Percentiles rank a stretch among this genome's conserved stretches.
Conservation (phyloP, 768 basidiomycete species). For the Russula dissimulans region DNA sequence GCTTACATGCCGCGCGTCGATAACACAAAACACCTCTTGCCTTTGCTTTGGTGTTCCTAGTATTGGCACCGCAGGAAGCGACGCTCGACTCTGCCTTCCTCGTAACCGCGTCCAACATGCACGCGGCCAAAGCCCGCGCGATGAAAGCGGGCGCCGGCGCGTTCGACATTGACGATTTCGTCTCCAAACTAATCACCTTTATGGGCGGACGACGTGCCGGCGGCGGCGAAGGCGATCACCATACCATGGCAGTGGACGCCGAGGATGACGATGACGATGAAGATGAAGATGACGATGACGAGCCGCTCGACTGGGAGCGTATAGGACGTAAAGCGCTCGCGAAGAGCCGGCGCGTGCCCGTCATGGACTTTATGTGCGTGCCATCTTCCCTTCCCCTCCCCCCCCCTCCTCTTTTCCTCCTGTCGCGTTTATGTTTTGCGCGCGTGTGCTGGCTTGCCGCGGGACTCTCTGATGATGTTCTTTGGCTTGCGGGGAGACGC, state of each 20-base stretch:
- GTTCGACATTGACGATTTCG: conserved; percentile 90
- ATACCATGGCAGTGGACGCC: conserved; percentile 44
- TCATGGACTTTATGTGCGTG: conserved; percentile 81
- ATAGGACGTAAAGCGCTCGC: conserved; percentile 79
- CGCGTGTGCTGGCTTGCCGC: not conserved
- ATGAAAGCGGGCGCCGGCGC: conserved; percentile 82
- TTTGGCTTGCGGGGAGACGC: not conserved
- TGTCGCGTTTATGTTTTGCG: too few species aligned
- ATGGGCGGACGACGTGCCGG: conserved; percentile 62
- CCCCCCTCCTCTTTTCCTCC: not conserved
- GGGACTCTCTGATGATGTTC: conserved; percentile 12
- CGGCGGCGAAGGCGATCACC: conserved; percentile 27
- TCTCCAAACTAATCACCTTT: conserved; percentile 60
- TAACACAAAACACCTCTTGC: not conserved
- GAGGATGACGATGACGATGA: conserved; percentile 37
- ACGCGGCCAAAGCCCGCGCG: conserved; percentile 80
- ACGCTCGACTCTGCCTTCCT: conserved; percentile 83
- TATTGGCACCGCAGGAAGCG: conserved; percentile 52
- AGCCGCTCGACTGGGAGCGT: conserved; percentile 68
- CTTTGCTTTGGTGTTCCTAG: not conserved
- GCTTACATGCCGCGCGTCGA: not conserved
- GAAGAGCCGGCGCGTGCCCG: conserved; percentile 70
- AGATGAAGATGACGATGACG: conserved; percentile 28
- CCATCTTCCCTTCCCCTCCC: not conserved
- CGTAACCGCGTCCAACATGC: conserved; percentile 64